These are phyloP conservation scores for Chlorophyllum brunneum DNA, from an alignment of 768 basidiomycete genomes.

Conservation along the genomic window DNA sequence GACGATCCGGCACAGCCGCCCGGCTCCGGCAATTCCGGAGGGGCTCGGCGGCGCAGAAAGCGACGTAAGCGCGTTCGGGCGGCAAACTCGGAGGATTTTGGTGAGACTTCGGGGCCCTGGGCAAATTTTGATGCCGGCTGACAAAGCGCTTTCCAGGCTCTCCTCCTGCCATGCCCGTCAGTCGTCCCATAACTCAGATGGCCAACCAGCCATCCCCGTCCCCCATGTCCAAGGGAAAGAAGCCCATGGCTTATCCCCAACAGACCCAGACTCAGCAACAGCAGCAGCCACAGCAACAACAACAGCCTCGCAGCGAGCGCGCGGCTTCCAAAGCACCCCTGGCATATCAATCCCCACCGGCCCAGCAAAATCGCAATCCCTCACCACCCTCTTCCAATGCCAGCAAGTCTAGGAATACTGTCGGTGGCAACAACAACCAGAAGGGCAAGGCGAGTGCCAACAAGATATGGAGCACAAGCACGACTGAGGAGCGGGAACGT, in stretches of 20 bases:
- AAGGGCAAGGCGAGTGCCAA: constrained; percentile 47
- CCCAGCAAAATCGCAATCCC: constrained; percentile 38
- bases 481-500: constrained; percentile 89
- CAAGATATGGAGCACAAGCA: constrained; percentile 95
- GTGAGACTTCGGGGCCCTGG: constrained; percentile 13
- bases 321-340: constrained; percentile 45
- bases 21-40: background rate
- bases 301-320: constrained; percentile 40
- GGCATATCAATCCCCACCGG: constrained; percentile 36
- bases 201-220: constrained; percentile 51
- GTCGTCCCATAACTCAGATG: constrained; percentile 29
- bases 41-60: constrained; percentile 5
- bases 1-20: constrained; percentile 8
- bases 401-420: constrained; percentile 33
- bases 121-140: constrained; percentile 28
- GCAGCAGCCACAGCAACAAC: constrained; percentile 31
- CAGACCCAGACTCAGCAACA: constrained; percentile 24
- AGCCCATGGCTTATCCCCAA: constrained; percentile 78
- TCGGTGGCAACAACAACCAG: constrained; percentile 21
- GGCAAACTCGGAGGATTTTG: constrained; percentile 6
- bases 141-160: constrained; percentile 32
- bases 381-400: constrained; percentile 46
- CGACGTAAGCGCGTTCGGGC: background rate
- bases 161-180: constrained; percentile 34
- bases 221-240: constrained; percentile 87